phyloP scores from a whole-genome alignment of 2,329 filamentous ascomycete genomes.

The Cladophialophora yegresii region DNA sequence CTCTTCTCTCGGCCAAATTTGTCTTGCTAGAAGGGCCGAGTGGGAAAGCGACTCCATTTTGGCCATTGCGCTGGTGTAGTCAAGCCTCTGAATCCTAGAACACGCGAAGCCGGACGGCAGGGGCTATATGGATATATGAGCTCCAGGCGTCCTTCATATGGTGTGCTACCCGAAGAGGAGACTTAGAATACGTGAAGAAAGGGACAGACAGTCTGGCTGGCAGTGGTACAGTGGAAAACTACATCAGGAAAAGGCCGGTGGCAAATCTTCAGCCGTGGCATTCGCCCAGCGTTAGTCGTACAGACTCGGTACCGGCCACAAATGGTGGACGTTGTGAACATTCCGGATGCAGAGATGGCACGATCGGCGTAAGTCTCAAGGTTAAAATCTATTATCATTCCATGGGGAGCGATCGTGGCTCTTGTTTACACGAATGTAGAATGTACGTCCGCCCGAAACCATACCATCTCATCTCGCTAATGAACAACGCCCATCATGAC shows the following conservation, averaged over 20 bases:
- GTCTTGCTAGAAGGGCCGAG: constrained; percentile 15
- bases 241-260: neutral
- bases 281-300: neutral
- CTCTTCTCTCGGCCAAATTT: constrained; percentile 25
- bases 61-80: neutral
- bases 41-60: neutral
- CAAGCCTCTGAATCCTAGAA: neutral
- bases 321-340: neutral
- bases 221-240: neutral
- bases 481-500: constrained; percentile 3
- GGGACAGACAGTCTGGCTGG: too few relatives aligned
- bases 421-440: constrained; percentile 9
- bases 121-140: neutral
- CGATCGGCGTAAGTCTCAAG: neutral
- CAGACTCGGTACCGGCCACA: neutral
- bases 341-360: neutral
- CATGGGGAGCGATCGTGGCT: constrained; percentile 1
- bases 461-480: neutral
- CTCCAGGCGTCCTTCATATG: too few relatives aligned
- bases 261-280: neutral
- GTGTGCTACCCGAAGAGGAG: neutral
- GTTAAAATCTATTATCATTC: constrained; percentile 14
- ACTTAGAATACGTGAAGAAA: too few relatives aligned
- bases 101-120: neutral
- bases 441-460: neutral